Conservation (phyloP, 495 filamentous ascomycete species). For the Schizothecium vesticola region DNA sequence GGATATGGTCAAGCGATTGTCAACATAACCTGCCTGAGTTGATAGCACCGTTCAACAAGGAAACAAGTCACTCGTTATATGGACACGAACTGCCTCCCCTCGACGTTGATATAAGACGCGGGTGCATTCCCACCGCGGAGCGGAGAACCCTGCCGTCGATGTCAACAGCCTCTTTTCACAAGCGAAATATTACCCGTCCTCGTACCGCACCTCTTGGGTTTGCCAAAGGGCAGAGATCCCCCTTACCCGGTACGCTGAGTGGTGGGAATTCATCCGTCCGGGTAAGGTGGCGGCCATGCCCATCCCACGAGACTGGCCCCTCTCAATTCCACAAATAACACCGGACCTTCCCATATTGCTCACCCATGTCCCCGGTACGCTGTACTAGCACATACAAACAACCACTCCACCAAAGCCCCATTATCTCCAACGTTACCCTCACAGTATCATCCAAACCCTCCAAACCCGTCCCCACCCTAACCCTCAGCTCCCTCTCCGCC, state of each 20-base stretch:
- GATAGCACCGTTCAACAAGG: not conserved
- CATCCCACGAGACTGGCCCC: not conserved
- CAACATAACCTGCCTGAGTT: not conserved
- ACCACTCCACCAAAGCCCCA: not conserved
- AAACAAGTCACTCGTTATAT: not conserved
- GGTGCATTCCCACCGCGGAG: not conserved
- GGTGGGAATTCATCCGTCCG: constrained; percentile 2
- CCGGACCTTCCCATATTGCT: not conserved
- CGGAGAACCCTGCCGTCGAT: not conserved
- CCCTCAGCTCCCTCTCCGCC: not conserved
- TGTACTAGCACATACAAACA: not conserved
- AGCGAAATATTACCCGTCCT: not conserved
- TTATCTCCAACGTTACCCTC: not conserved
- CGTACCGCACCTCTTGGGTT: not conserved
- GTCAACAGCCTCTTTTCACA: not conserved
- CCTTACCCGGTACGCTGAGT: not conserved
- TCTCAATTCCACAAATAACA: not conserved
- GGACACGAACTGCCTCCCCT: not conserved
- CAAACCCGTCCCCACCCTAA: not conserved
- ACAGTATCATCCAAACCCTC: constrained; percentile 1
- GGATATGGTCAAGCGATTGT: not conserved
- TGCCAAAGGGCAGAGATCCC: not conserved
- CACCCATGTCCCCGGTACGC: not conserved
- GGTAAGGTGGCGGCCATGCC: not conserved
- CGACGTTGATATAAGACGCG: not conserved